Evolutionary conservation across 768 basidiomycete genomes (phyloP).

Genomic region (Tricholoma matsutake): DNA sequence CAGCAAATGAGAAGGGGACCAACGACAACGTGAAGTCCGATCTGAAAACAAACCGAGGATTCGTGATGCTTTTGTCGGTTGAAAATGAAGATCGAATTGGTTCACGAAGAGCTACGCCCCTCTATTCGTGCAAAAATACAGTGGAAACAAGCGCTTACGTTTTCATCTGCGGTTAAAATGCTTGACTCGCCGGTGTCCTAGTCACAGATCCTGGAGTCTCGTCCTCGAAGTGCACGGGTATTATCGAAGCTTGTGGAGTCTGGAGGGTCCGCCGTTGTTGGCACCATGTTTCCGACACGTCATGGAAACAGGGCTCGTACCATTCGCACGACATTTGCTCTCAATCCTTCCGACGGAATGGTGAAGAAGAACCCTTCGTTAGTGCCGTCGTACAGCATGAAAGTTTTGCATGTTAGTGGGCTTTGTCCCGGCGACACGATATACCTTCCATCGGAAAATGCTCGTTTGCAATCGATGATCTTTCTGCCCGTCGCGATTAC

Average conservation of each 20-base stretch:
- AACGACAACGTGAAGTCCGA: not conserved
- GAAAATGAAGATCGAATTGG: slow-evolving; percentile 10
- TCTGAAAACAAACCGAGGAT: slow-evolving; percentile 14
- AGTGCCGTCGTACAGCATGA: slow-evolving; percentile 28
- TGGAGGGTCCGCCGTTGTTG: slow-evolving; percentile 37
- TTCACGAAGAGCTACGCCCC: slow-evolving; percentile 12
- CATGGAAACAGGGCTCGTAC: slow-evolving; percentile 25
- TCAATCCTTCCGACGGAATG: slow-evolving; percentile 17
- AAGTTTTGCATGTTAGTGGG: slow-evolving; percentile 26
- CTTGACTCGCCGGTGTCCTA: slow-evolving; percentile 34
- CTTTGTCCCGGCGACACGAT: slow-evolving; percentile 16
- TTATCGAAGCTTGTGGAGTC: slow-evolving; percentile 26
- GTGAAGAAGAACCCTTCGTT: slow-evolving; percentile 15
- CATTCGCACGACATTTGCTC: slow-evolving; percentile 16
- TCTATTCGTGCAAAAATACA: slow-evolving; percentile 15
- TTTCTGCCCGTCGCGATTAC: slow-evolving; percentile 6
- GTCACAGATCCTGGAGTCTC: slow-evolving; percentile 32
- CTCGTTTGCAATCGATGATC: slow-evolving; percentile 2
- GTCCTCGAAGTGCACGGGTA: slow-evolving; percentile 21
- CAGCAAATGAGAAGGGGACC: not conserved
- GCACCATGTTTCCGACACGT: slow-evolving; percentile 24
- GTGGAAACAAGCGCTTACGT: slow-evolving; percentile 14
- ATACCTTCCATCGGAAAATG: slow-evolving; percentile 19
- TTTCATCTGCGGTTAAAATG: slow-evolving; percentile 13
- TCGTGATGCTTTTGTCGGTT: slow-evolving; percentile 25